These are phyloP conservation scores for Hymenoscyphus occultus DNA, from an alignment of 2,329 filamentous ascomycete species.

Conservation along the genomic window DNA sequence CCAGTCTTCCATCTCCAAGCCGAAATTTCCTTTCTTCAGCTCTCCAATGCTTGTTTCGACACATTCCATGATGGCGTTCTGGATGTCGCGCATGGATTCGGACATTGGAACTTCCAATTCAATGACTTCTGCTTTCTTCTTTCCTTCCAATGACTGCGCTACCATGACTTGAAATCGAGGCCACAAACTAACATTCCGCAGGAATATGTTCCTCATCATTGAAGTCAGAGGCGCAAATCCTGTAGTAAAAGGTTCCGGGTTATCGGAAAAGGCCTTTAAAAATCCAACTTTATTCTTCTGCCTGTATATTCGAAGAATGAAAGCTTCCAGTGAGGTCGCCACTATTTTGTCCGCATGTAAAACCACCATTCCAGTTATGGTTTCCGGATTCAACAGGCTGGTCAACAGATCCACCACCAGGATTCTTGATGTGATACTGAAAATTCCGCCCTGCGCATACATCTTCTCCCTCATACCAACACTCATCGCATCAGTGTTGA, in stretches of 20 bases:
- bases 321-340: constrained; percentile 87
- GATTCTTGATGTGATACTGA: constrained; percentile 94
- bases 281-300: constrained; percentile 95
- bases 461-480: constrained; percentile 86
- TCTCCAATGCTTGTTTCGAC: constrained; percentile 94
- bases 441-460: constrained; percentile 84
- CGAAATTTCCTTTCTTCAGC: constrained; percentile 84
- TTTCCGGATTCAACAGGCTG: constrained; percentile 75
- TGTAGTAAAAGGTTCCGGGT: constrained; percentile 82
- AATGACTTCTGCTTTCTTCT: constrained; percentile 92
- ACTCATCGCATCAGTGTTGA: constrained; percentile 92
- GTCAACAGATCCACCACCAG: constrained; percentile 90
- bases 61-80: constrained; percentile 92
- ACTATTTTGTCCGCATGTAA: constrained; percentile 85
- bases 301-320: constrained; percentile 88
- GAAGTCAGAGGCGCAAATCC: constrained; percentile 85
- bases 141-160: constrained; percentile 83
- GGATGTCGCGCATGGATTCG: constrained; percentile 86
- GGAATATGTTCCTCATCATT: constrained; percentile 89
- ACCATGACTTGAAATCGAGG: constrained; percentile 91
- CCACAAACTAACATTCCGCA: constrained; percentile 86
- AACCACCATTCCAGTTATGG: constrained; percentile 80
- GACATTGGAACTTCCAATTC: constrained; percentile 97
- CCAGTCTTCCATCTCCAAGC: constrained; percentile 95
- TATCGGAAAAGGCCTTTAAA: constrained; percentile 93